Percentiles rank a stretch among this genome's conserved stretches.
These are phyloP conservation scores for Lolium multiflorum DNA, from an alignment of 176 grass and related monocot species.

Conservation along the genomic window DNA sequence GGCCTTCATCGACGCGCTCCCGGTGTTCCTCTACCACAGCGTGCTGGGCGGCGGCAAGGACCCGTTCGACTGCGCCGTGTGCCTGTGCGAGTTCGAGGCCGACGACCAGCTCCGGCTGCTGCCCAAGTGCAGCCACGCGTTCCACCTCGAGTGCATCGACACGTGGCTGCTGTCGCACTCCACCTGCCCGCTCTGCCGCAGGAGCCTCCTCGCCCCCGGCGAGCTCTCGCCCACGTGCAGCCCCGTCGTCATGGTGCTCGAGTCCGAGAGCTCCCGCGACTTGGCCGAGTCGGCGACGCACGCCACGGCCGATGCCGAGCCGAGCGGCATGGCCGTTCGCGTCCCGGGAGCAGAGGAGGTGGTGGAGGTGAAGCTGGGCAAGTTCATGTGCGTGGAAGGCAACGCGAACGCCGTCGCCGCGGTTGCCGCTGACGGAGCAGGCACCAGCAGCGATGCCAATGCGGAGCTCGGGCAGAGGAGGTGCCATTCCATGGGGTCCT, in stretches of 20 bases:
- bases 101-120: slow-evolving; percentile 87
- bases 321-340: background rate
- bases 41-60: slow-evolving; percentile 70
- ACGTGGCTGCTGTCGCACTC: slow-evolving; percentile 96
- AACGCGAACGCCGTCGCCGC: background rate
- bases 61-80: slow-evolving; percentile 95
- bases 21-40: slow-evolving; percentile 77
- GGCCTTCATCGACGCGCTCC: slow-evolving; percentile 92
- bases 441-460: slow-evolving; percentile 43
- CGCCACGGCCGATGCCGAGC: background rate
- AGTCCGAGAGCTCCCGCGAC: slow-evolving; percentile 63
- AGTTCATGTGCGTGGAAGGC: slow-evolving; percentile 74
- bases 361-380: slow-evolving; percentile 82
- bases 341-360: slow-evolving; percentile 43
- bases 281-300: background rate
- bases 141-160: slow-evolving; percentile 93
- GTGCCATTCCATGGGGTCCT: slow-evolving; percentile 95
- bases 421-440: slow-evolving; percentile 44
- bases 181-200: slow-evolving; percentile 87
- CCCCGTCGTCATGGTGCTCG: slow-evolving; percentile 69
- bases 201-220: slow-evolving; percentile 53
- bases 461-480: slow-evolving; percentile 56
- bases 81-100: slow-evolving; percentile 80
- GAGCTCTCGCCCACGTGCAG: slow-evolving; percentile 66
- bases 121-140: slow-evolving; percentile 95